These are phyloP conservation scores for Theobroma cacao DNA, from an alignment of 345 rosid genomes.

Conservation along the genomic window DNA sequence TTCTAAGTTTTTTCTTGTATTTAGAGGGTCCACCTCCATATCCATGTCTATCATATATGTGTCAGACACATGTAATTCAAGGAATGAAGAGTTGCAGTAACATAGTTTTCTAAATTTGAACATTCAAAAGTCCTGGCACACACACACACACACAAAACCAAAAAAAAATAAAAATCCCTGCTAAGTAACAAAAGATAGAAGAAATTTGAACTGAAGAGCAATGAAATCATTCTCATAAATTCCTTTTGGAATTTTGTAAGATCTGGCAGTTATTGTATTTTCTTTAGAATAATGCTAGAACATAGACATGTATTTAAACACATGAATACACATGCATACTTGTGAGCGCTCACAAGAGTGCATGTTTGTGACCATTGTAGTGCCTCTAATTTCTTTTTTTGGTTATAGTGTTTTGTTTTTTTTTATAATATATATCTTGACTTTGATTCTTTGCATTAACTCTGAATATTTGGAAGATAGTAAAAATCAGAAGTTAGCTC, in stretches of 20 bases:
- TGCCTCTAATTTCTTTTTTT: not conserved
- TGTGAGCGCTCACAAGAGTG: not conserved
- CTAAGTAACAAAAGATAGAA: too few species aligned
- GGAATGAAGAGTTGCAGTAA: too few species aligned
- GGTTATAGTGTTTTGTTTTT: not conserved
- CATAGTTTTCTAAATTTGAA: too few species aligned
- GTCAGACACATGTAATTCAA: too few species aligned
- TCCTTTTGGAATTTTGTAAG: not conserved
- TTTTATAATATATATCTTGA: not conserved
- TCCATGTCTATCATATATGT: not conserved
- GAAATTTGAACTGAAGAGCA: not conserved
- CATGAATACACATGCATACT: not conserved
- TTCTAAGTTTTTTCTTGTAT: not conserved
- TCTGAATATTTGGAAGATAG: slow-evolving; percentile 1
- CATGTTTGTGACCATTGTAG: not conserved
- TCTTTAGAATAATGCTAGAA: not conserved
- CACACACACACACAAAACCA: too few species aligned
- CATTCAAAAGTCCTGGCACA: too few species aligned
- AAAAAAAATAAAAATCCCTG: too few species aligned
- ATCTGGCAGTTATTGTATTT: not conserved
- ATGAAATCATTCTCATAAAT: not conserved
- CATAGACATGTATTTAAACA: not conserved
- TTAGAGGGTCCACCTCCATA: not conserved
- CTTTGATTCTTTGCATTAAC: not conserved
- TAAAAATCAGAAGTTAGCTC: not conserved